phyloP scores from a whole-genome alignment of 768 basidiomycete species.

The Cystofilobasidium macerans region DNA sequence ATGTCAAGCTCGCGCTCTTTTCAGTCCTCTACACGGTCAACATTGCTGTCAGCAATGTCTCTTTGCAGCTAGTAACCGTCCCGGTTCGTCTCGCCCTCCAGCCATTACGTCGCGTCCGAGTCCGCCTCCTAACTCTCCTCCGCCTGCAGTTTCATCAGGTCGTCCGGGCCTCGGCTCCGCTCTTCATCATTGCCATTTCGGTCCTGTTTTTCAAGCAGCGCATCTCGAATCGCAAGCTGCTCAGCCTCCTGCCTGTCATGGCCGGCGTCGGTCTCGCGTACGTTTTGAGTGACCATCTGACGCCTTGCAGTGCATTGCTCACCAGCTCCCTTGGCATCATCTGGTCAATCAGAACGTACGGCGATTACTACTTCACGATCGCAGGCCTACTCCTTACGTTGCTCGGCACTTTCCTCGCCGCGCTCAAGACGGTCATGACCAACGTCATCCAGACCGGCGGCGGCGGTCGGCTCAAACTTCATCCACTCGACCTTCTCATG shows the following conservation, averaged over 20 bases:
- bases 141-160: slow-evolving; percentile 81
- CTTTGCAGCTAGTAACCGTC: slow-evolving; percentile 69
- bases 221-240: slow-evolving; percentile 53
- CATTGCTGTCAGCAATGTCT: slow-evolving; percentile 87
- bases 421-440: slow-evolving; percentile 68
- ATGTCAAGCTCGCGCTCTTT: slow-evolving; percentile 61
- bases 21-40: slow-evolving; percentile 86
- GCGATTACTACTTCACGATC: slow-evolving; percentile 83
- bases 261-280: slow-evolving; percentile 84
- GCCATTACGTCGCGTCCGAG: neutral
- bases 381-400: slow-evolving; percentile 80
- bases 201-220: slow-evolving; percentile 53
- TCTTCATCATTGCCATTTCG: slow-evolving; percentile 78
- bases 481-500: slow-evolving; percentile 75
- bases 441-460: slow-evolving; percentile 50
- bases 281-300: too few relatives aligned
- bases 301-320: too few relatives aligned
- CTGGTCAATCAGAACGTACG: slow-evolving; percentile 50
- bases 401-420: slow-evolving; percentile 78
- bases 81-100: slow-evolving; percentile 27
- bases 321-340: neutral
- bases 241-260: slow-evolving; percentile 72
- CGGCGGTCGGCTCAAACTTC: slow-evolving; percentile 42
- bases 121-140: neutral
- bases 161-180: slow-evolving; percentile 78